These are phyloP conservation scores for Candida multigemmis DNA, from an alignment of 805 yeast genomes.

Conservation along the genomic window DNA sequence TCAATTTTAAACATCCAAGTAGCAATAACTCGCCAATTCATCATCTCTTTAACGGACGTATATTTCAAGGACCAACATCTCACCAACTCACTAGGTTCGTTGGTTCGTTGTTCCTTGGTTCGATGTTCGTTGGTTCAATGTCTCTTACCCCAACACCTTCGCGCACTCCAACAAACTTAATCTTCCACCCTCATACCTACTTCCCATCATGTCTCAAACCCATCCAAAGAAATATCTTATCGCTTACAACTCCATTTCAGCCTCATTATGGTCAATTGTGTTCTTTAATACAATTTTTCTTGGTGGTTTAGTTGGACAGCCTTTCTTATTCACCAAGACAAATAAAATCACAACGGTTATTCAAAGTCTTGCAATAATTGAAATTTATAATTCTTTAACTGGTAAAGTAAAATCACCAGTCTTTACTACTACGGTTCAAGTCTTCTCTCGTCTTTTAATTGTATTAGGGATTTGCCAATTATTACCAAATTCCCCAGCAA, in stretches of 20 bases:
- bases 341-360: constrained; percentile 49
- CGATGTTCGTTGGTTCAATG: too few species aligned
- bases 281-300: constrained; percentile 30
- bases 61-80: too few species aligned
- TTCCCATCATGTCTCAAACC: constrained; percentile 1
- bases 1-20: too few species aligned
- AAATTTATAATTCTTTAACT: constrained; percentile 64
- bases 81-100: too few species aligned
- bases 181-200: neutral
- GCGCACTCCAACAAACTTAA: too few species aligned
- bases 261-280: constrained; percentile 33
- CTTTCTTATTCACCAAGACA: constrained; percentile 53
- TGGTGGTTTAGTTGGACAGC: constrained; percentile 44
- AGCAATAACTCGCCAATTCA: too few species aligned
- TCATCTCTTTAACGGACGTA: too few species aligned
- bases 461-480: constrained; percentile 73
- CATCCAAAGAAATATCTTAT: constrained; percentile 27
- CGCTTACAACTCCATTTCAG: constrained; percentile 32
- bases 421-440: constrained; percentile 79
- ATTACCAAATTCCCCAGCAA: constrained; percentile 69
- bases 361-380: constrained; percentile 75
- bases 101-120: too few species aligned
- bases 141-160: too few species aligned
- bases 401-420: constrained; percentile 85
- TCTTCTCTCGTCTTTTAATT: constrained; percentile 71